phyloP scores from a whole-genome alignment of 164 flowering plant species.

The Annona cherimola region DNA sequence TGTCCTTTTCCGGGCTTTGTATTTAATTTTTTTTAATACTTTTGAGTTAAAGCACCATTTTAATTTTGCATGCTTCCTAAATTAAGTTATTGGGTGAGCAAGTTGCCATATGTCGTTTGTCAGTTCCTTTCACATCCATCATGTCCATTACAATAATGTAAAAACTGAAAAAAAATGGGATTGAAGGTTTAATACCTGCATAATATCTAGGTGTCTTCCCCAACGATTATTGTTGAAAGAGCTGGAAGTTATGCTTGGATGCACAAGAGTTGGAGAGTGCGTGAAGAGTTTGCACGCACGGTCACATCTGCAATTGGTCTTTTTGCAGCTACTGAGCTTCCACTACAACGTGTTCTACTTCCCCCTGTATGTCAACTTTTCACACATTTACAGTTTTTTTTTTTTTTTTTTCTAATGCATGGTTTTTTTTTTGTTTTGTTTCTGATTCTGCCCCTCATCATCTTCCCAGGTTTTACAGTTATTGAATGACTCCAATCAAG shows the following conservation, averaged over 20 bases:
- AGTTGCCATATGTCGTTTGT: too few species aligned
- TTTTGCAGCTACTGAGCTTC: constrained; percentile 89
- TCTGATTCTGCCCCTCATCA: not conserved
- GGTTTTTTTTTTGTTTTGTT: not conserved
- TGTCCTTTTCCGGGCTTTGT: too few species aligned
- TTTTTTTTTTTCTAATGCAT: not conserved
- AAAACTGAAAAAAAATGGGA: not conserved
- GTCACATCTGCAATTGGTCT: constrained; percentile 83
- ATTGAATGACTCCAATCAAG: constrained; percentile 84
- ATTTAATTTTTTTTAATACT: too few species aligned
- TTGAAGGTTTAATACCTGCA: not conserved
- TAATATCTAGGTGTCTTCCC: constrained; percentile 76
- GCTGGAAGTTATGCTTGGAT: constrained; percentile 96
- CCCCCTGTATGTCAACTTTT: constrained; percentile 57
- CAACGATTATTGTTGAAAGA: constrained; percentile 95
- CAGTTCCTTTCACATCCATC: not conserved
- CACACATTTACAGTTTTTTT: not conserved
- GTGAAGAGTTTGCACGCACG: constrained; percentile 96
- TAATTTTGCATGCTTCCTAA: too few species aligned
- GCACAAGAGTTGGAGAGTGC: constrained; percentile 91
- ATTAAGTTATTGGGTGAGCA: too few species aligned
- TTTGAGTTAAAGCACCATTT: too few species aligned
- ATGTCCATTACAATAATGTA: not conserved
- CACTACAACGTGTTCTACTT: constrained; percentile 96
- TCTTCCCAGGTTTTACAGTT: constrained; percentile 73